A percentile compares a stretch with the other conserved stretches of the same genome.
These are phyloP conservation scores for Suhomyces guaymorum DNA, from an alignment of 1,139 yeast species.

Conservation along the genomic window DNA sequence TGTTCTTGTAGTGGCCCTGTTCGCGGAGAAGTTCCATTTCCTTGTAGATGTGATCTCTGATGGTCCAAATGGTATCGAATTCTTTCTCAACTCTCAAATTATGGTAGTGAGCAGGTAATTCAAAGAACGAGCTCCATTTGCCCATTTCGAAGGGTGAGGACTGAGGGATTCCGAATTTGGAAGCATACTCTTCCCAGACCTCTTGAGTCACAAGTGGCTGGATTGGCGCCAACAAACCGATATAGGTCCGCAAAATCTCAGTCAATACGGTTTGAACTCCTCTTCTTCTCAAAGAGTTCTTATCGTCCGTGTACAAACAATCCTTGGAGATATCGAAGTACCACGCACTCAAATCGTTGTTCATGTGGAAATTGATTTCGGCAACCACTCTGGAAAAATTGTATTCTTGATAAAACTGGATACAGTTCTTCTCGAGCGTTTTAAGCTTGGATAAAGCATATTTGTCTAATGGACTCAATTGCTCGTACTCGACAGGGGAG, in stretches of 20 bases:
- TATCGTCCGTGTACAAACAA: conserved; percentile 69
- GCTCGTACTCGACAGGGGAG: conserved; percentile 28
- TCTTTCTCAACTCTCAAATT: conserved; percentile 36
- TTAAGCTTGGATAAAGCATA: conserved; percentile 59
- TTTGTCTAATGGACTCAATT: conserved; percentile 61
- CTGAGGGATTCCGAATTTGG: conserved; percentile 28
- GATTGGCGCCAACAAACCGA: conserved; percentile 73
- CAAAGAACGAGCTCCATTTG: conserved; percentile 32
- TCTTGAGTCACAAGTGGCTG: conserved; percentile 86
- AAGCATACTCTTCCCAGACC: conserved; percentile 66
- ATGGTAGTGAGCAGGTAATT: conserved; percentile 28
- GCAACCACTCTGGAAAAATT: conserved; percentile 70
- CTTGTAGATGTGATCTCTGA: conserved; percentile 53
- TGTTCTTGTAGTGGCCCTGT: conserved; percentile 53
- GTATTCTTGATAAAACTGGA: conserved; percentile 51
- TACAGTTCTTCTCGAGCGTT: conserved; percentile 45
- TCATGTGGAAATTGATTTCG: conserved; percentile 69
- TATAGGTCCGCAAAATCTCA: conserved; percentile 60
- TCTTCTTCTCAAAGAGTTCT: conserved; percentile 51
- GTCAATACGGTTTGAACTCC: conserved; percentile 72
- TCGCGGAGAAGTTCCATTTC: conserved; percentile 34
- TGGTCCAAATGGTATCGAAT: conserved; percentile 43
- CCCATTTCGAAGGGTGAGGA: conserved; percentile 58
- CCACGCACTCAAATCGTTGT: conserved; percentile 71
- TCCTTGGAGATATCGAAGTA: conserved; percentile 90